These are phyloP conservation scores for Tolypocladium album DNA, from an alignment of 2,329 filamentous ascomycete species.

Conservation along the genomic window DNA sequence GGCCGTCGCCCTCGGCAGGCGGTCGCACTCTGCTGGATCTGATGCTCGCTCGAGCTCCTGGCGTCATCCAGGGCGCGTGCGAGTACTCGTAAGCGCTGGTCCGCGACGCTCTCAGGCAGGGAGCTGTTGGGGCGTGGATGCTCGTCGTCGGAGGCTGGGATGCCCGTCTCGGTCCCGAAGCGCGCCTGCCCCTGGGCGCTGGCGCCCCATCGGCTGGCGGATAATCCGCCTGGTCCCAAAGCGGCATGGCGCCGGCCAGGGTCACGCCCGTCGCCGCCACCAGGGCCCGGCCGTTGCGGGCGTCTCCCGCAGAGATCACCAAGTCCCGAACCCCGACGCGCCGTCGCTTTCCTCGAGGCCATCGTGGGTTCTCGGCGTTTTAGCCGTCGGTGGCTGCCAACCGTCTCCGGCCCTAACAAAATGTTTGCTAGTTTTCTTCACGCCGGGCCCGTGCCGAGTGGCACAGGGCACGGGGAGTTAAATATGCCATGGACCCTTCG, in stretches of 20 bases:
- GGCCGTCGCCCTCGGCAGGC: not conserved
- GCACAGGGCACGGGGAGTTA: not conserved
- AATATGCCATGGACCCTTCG: not conserved
- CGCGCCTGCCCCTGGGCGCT: not conserved
- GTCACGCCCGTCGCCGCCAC: not conserved
- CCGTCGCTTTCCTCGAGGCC: not conserved
- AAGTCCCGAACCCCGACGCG: not conserved
- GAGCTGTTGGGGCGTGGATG: not conserved
- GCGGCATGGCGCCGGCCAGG: not conserved
- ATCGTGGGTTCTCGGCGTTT: not conserved
- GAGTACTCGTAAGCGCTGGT: not conserved
- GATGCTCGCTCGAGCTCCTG: not conserved
- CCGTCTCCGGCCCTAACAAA: not conserved
- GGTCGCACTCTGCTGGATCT: not conserved
- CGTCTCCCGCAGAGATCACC: not conserved
- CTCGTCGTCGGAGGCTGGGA: constrained; percentile 1
- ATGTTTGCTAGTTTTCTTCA: not conserved
- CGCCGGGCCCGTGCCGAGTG: not conserved
- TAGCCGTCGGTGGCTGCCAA: not conserved
- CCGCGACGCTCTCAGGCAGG: not conserved
- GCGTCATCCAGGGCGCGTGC: not conserved
- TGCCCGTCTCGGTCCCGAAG: constrained; percentile 5
- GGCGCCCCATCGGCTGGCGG: not conserved
- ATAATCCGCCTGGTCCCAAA: not conserved
- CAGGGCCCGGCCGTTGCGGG: no score